phyloP scores from a whole-genome alignment of 208 protist genomes.

The Naegleria lovaniensis region DNA sequence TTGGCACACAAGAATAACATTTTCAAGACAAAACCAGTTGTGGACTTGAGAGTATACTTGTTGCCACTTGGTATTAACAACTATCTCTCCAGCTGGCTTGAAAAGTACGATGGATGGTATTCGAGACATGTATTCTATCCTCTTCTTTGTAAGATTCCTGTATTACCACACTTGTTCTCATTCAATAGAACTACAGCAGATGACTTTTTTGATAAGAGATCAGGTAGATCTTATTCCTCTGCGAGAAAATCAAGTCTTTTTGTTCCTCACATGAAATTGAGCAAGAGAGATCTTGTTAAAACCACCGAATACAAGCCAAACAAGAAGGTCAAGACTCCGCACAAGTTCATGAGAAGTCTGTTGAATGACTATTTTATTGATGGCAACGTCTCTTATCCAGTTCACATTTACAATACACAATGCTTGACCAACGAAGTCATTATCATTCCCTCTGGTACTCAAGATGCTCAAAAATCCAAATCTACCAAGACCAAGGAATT shows the following conservation, averaged over 20 bases:
- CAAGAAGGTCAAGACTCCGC: background rate
- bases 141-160: background rate
- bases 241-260: background rate
- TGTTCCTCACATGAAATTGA: background rate
- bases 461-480: background rate
- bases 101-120: constrained; percentile 13
- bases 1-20: background rate
- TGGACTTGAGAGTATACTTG: background rate
- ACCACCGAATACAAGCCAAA: background rate
- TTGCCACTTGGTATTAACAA: constrained; percentile 7
- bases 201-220: background rate
- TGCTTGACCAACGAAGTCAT: background rate
- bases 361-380: constrained; percentile 8
- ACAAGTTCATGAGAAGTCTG: background rate
- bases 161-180: background rate
- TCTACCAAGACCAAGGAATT: background rate
- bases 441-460: background rate
- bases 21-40: too few relatives aligned
- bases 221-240: background rate
- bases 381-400: background rate
- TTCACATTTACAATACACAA: constrained; percentile 8
- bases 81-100: background rate
- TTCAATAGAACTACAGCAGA: background rate
- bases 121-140: background rate
- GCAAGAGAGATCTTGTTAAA: background rate